Evolutionary conservation across 2,329 filamentous ascomycete species (phyloP), one percentile per base, ranked within the genome.

Genomic region (Neofusicoccum kwambonambiense): DNA sequence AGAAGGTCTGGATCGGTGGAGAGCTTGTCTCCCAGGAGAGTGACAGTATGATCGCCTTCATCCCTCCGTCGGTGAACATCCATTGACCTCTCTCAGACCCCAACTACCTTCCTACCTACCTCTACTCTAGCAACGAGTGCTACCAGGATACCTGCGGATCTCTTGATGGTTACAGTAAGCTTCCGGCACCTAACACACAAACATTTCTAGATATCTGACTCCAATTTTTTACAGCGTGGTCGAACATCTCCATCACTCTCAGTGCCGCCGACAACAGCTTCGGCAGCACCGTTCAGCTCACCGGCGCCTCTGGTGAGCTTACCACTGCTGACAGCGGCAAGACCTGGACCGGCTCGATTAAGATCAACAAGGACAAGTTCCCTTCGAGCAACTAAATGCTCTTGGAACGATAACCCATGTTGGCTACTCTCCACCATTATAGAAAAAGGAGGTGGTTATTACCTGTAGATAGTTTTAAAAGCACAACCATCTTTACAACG

Each of bases 41-140:
- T 6, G 54, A 64, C n/a, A 19, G 42, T 35, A 37, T 47, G 54
- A 49, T 39, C 41, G 17, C 1, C 41, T 61, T 35, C 31, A 12
- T 3, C 19, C 12, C 22, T 56, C n/a, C 7, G 15, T 35, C 2
- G 3, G 3, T 19, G 3, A 34, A 15, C 49, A 4, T 6, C 3
- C 1, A 3, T 17, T 31, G 35, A 12, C 4, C 17, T 2, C 34
- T 27, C 1, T 22, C 11, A 62, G 56, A 37, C 12, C 27, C 42
- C 27, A 39, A 39, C 37, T 47, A 22, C 39, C 56, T 61, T 9
- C 31, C 58, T 4, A 62, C 41, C 22, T 61, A 49, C 42, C 44
- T 62, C 4, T 66, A 64, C 62, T 83, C 67, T 4, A 58, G 52
- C 15, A 64, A 51, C 19, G 65, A 66, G 41, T 66, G 65, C 47